Evolutionary conservation across 2,329 filamentous ascomycete genomes (phyloP).

Genomic region (Pyrenophora seminiperda): DNA sequence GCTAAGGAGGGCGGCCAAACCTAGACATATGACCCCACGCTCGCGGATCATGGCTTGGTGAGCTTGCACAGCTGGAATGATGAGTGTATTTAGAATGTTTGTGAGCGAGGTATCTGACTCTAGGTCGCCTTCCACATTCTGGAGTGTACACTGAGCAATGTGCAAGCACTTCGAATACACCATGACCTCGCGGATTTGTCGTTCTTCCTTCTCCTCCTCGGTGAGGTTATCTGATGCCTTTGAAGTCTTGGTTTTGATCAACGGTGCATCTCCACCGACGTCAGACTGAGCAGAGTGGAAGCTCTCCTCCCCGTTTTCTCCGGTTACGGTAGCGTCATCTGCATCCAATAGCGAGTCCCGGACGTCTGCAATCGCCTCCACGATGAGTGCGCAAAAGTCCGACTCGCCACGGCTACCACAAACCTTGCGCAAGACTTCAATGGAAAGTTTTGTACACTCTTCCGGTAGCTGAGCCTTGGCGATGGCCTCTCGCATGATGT

Average conservation of each 20-base stretch:
- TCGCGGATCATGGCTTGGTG: slow-evolving; percentile 93
- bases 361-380: slow-evolving; percentile 94
- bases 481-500: slow-evolving; percentile 81
- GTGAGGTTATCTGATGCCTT: slow-evolving; percentile 48
- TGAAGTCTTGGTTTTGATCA: slow-evolving; percentile 47
- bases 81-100: slow-evolving; percentile 96
- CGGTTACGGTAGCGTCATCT: slow-evolving; percentile 62
- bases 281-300: slow-evolving; percentile 94
- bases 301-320: slow-evolving; percentile 65
- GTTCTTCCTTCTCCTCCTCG: slow-evolving; percentile 63
- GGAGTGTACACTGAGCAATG: slow-evolving; percentile 95
- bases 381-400: slow-evolving; percentile 82
- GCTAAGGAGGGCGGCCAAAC: slow-evolving; percentile 88
- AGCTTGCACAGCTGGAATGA: slow-evolving; percentile 91
- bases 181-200: slow-evolving; percentile 87
- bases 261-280: slow-evolving; percentile 66
- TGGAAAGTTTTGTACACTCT: slow-evolving; percentile 84
- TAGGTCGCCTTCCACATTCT: slow-evolving; percentile 85
- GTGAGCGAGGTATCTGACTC: slow-evolving; percentile 91
- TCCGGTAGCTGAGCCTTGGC: slow-evolving; percentile 88
- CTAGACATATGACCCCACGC: slow-evolving; percentile 84
- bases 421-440: slow-evolving; percentile 80
- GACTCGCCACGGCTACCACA: slow-evolving; percentile 81
- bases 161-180: slow-evolving; percentile 98
- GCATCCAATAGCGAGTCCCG: slow-evolving; percentile 85